phyloP scores from a whole-genome alignment of 2,329 filamentous ascomycete species.

The Colletotrichum eleusines region DNA sequence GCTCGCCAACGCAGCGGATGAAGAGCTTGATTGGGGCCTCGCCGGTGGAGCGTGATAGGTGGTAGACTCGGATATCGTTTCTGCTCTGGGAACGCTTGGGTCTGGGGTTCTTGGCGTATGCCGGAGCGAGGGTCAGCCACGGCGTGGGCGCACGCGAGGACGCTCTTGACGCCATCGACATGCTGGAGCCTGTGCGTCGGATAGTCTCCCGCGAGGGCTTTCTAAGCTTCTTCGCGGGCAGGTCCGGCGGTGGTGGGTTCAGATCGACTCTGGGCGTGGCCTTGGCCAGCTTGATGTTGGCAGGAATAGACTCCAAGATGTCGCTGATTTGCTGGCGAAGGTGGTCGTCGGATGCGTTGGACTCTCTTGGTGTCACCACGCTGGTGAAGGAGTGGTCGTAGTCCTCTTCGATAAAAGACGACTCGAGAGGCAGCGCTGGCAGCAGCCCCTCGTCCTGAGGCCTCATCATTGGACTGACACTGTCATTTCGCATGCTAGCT shows the following conservation, averaged over 20 bases:
- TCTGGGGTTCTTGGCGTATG: conserved; percentile 61
- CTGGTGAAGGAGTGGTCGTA: conserved; percentile 56
- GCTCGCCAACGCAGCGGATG: conserved; percentile 90
- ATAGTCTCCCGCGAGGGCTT: conserved; percentile 57
- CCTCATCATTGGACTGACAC: conserved; percentile 34
- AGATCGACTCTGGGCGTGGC: conserved; percentile 61
- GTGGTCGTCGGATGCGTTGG: conserved; percentile 69
- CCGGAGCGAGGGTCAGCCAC: conserved; percentile 78
- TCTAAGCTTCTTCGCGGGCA: conserved; percentile 63
- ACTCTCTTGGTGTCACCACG: conserved; percentile 52
- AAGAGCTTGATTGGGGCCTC: conserved; percentile 94
- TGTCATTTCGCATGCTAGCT: conserved; percentile 26
- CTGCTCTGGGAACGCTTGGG: conserved; percentile 64
- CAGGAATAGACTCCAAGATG: conserved; percentile 82
- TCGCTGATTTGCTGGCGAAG: conserved; percentile 84
- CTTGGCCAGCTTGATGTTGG: conserved; percentile 79
- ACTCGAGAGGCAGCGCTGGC: conserved; percentile 57
- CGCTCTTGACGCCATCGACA: conserved; percentile 53
- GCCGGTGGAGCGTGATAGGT: conserved; percentile 85
- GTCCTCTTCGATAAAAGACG: conserved; percentile 62
- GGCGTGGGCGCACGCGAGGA: conserved; percentile 70
- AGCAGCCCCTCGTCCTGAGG: conserved; percentile 41
- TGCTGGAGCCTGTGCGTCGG: conserved; percentile 62
- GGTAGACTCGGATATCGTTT: conserved; percentile 90
- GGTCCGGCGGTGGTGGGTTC: conserved; percentile 70